Conservation (phyloP, 768 basidiomycete genomes). For the Termitomyces sp. region DNA sequence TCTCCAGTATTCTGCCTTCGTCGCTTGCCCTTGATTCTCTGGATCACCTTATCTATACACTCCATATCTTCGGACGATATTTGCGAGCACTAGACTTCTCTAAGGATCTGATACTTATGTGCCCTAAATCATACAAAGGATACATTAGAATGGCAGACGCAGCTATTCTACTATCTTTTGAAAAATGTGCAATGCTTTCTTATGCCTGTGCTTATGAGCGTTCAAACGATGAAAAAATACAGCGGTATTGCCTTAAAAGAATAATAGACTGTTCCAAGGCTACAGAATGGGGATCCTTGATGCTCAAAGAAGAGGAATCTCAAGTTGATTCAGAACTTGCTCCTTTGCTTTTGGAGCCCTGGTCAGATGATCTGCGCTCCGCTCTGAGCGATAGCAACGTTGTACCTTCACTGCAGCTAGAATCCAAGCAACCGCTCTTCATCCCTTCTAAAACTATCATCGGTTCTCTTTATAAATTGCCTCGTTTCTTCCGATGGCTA, state of each 20-base stretch:
- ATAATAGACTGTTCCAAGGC: slow-evolving; percentile 35
- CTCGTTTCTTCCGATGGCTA: slow-evolving; percentile 60
- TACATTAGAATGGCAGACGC: slow-evolving; percentile 47
- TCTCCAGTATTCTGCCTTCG: slow-evolving; percentile 27
- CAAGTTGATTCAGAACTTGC: slow-evolving; percentile 31
- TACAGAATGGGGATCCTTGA: slow-evolving; percentile 49
- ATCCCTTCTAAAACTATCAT: slow-evolving; percentile 21
- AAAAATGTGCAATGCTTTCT: slow-evolving; percentile 51
- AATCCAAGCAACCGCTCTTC: slow-evolving; percentile 33
- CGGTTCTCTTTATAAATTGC: slow-evolving; percentile 31
- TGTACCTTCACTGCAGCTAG: slow-evolving; percentile 33
- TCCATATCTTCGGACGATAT: slow-evolving; percentile 31
- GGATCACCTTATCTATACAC: slow-evolving; percentile 42
- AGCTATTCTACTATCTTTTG: slow-evolving; percentile 22
- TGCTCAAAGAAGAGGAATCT: slow-evolving; percentile 33
- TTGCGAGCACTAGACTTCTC: slow-evolving; percentile 27
- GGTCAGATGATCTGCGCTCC: slow-evolving; percentile 30
- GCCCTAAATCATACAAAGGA: slow-evolving; percentile 34
- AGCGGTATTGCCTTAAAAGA: slow-evolving; percentile 38
- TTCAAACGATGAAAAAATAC: slow-evolving; percentile 28
- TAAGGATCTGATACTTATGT: slow-evolving; percentile 22
- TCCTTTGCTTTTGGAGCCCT: slow-evolving; percentile 30
- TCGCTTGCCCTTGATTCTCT: slow-evolving; percentile 27
- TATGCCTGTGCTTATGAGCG: slow-evolving; percentile 43
- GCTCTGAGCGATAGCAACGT: slow-evolving; percentile 24